Evolutionary conservation across 257 asterid species (phyloP), one percentile per base, ranked within the genome.

Genomic region (Coffea canephora): DNA sequence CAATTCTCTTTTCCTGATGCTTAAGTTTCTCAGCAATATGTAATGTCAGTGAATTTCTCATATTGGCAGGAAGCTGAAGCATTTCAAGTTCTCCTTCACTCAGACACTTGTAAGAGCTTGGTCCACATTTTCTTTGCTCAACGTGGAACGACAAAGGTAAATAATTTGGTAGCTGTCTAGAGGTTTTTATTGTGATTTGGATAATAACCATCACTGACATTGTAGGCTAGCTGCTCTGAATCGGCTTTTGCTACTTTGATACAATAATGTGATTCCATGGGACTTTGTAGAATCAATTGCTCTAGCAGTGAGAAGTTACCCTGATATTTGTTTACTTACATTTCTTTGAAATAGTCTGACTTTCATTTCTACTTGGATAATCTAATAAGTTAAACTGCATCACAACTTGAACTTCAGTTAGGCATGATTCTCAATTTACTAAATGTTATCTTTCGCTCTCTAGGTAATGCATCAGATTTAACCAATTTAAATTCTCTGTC

Each of bases 81-180:
- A 64, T 96, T 96, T 72, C 95, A 92, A 85, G 74, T 78, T 75
- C 95, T 96, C 57, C 78, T 96, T 72, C 88, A 84, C 80, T 90
- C 97, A 3, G 97, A 90, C 77, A 88, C 98, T 74, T 91, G 97
- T 93, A 94, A 84, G 94, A 90, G 97, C 84, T 89, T 96, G 89
- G 97, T 96, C 82, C 97, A 96, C 80, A 76, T 94, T 84, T 96
- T 96, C 95, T 92, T 96, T 85, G 90, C 99, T 76, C 99, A 91
- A 78, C 97, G 99, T 78, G 98, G 97, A 79, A 94, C 99, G 62
- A 87, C 95, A 41, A 92, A 83, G 99, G 99, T 96, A 8, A 69
- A 83, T 18, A 70, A 31, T 68, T 39, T 61, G 34, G 10, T 46
- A 62, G 34, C 23, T 69, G 45, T 70, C 9, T 77, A 27, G 10